A percentile compares a stretch with the other conserved stretches of the same genome.
phyloP scores from a whole-genome alignment of 805 yeast species.

The Saturnispora hagleri region DNA sequence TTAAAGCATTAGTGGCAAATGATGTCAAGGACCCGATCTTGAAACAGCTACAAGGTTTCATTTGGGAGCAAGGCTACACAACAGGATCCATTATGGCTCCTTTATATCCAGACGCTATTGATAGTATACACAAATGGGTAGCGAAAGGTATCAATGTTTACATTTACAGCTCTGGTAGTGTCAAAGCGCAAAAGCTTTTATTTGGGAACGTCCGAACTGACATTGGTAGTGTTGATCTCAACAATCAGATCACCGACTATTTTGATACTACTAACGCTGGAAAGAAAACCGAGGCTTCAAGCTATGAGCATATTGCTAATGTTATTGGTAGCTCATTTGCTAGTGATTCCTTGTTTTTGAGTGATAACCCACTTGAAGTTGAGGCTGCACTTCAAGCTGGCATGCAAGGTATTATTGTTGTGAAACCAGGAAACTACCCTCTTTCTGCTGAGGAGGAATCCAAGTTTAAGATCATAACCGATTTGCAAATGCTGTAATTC shows the following conservation, averaged over 20 bases:
- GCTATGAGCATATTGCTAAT: slow-evolving; percentile 50
- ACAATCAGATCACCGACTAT: slow-evolving; percentile 48
- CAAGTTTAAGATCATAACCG: background rate
- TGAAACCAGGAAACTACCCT: slow-evolving; percentile 67
- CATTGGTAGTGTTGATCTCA: slow-evolving; percentile 31
- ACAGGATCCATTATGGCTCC: slow-evolving; percentile 74
- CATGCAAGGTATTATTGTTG: slow-evolving; percentile 46
- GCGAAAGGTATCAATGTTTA: slow-evolving; percentile 31
- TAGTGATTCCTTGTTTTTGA: slow-evolving; percentile 48
- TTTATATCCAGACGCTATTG: slow-evolving; percentile 62
- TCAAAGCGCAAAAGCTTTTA: slow-evolving; percentile 75
- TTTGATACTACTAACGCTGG: slow-evolving; percentile 86
- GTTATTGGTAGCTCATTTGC: slow-evolving; percentile 11
- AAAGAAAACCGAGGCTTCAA: slow-evolving; percentile 44
- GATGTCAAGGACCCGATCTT: slow-evolving; percentile 74
- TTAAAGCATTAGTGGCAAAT: slow-evolving; percentile 44
- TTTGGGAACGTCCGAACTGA: slow-evolving; percentile 49
- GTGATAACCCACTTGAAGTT: slow-evolving; percentile 75
- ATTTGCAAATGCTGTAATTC: background rate
- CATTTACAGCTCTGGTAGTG: slow-evolving; percentile 86
- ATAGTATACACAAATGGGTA: slow-evolving; percentile 39
- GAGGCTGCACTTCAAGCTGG: slow-evolving; percentile 66
- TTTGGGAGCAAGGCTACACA: slow-evolving; percentile 76
- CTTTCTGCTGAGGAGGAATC: slow-evolving; percentile 30
- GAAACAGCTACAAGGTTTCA: slow-evolving; percentile 72